Percentiles rank a stretch among this genome's conserved stretches.
Conservation (phyloP, 495 filamentous ascomycete species). For the Acidomyces sp. region DNA sequence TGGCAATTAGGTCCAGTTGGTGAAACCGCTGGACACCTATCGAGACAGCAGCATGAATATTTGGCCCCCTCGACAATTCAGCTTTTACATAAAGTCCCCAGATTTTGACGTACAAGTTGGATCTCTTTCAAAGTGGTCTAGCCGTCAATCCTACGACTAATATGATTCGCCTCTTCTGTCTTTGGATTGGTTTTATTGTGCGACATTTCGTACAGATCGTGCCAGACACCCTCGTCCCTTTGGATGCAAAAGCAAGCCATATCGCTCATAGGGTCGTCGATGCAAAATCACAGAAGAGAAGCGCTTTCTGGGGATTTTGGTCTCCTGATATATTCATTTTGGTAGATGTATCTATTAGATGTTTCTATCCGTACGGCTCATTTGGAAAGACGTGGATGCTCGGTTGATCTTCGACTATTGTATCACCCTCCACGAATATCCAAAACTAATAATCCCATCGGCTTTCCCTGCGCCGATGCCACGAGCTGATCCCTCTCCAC, state of each 20-base stretch:
- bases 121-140: constrained; percentile 18
- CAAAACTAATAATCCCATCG: no score
- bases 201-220: constrained; percentile 22
- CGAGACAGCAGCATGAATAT: constrained; percentile 32
- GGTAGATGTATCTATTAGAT: neutral
- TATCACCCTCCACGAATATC: neutral
- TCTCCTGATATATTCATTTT: constrained; percentile 21
- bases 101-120: constrained; percentile 11
- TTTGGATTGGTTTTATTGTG: constrained; percentile 9
- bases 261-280: no score
- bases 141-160: constrained; percentile 9
- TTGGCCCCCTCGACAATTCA: constrained; percentile 24
- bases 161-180: constrained; percentile 19
- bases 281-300: constrained; percentile 25
- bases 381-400: neutral
- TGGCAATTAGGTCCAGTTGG: constrained; percentile 41
- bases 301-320: constrained; percentile 28
- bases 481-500: no score
- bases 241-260: constrained; percentile 22
- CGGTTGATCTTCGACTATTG: neutral
- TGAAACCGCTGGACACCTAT: constrained; percentile 31
- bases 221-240: constrained; percentile 25
- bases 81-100: constrained; percentile 28
- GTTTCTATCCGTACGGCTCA: neutral
- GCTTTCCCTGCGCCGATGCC: no score